phyloP scores from a whole-genome alignment of 352 stramenopile genomes.

The Pelagophyceae sp. region DNA sequence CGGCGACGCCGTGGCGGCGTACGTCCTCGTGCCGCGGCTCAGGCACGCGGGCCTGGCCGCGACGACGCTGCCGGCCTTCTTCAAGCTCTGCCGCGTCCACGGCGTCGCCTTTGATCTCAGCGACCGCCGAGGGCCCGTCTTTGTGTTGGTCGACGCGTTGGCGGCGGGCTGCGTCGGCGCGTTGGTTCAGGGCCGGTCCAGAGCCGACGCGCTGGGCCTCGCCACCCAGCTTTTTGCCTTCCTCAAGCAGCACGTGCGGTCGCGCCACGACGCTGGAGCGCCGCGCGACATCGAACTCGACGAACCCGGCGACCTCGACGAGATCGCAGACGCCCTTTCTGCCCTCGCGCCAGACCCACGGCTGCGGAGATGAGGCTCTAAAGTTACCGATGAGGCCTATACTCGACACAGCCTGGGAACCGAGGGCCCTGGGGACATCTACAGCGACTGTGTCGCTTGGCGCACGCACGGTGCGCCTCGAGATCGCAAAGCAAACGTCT shows the following conservation, averaged over 20 bases:
- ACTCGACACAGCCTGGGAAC: too few relatives aligned
- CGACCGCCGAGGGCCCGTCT: constrained; percentile 51
- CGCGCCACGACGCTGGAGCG: too few relatives aligned
- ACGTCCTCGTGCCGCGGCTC: constrained; percentile 58
- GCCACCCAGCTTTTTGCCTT: background rate
- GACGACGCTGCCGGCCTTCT: constrained; percentile 65
- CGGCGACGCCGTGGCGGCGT: constrained; percentile 23
- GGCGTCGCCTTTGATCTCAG: constrained; percentile 69
- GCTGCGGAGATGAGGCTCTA: too few relatives aligned
- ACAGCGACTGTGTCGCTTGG: too few relatives aligned
- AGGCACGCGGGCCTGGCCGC: constrained; percentile 62
- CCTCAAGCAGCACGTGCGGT: background rate
- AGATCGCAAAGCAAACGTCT: too few relatives aligned
- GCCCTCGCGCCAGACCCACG: too few relatives aligned
- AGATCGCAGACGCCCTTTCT: background rate
- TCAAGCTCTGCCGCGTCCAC: constrained; percentile 67
- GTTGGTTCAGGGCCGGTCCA: background rate
- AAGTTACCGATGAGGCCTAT: too few relatives aligned
- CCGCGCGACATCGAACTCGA: background rate
- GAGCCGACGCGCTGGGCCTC: background rate
- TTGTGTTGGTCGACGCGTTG: constrained; percentile 61
- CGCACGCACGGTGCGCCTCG: too few relatives aligned
- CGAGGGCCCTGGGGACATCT: too few relatives aligned
- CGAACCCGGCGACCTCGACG: background rate
- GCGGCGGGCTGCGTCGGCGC: constrained; percentile 10